Evolutionary conservation across 495 filamentous ascomycete species (phyloP).

Genomic region (Collariella sp.): DNA sequence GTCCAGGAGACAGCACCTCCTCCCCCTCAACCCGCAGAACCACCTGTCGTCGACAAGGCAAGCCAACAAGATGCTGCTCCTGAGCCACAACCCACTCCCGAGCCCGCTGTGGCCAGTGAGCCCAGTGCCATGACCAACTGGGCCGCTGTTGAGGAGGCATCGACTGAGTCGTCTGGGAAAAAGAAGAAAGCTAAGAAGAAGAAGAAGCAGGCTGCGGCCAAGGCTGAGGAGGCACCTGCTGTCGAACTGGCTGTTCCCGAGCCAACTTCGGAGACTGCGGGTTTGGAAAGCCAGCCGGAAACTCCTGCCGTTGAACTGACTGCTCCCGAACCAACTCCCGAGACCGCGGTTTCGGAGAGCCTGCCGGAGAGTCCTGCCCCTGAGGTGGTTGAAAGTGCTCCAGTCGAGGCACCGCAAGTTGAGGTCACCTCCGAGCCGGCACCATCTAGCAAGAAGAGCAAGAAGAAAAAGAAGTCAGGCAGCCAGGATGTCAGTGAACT

Average conservation of each 20-base stretch:
- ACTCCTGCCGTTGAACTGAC: not conserved
- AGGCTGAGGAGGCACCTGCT: slow-evolving; percentile 8
- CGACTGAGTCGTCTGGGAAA: slow-evolving; percentile 8
- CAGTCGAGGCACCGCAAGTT: slow-evolving; percentile 6
- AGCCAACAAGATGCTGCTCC: not conserved
- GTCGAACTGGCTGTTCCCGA: not conserved
- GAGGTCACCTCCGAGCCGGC: slow-evolving; percentile 9
- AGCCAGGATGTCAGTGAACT: slow-evolving; percentile 8
- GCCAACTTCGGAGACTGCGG: not conserved
- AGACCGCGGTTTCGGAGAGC: not conserved
- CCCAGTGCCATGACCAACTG: not conserved
- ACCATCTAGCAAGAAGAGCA: slow-evolving; percentile 18
- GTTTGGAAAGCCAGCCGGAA: not conserved
- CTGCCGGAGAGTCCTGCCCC: no score
- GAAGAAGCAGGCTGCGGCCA: slow-evolving; percentile 23
- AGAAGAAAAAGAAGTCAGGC: slow-evolving; percentile 28
- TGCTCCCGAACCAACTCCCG: not conserved
- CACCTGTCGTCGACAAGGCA: slow-evolving; percentile 1
- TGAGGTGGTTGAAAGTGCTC: not conserved
- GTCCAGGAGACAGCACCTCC: not conserved
- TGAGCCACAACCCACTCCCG: not conserved
- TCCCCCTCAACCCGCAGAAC: not conserved
- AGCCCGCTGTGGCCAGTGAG: not conserved
- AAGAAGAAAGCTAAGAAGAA: slow-evolving; percentile 22
- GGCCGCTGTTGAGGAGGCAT: not conserved